These are phyloP conservation scores for Tricholoma sp. DNA, from an alignment of 768 basidiomycete genomes.

Conservation along the genomic window DNA sequence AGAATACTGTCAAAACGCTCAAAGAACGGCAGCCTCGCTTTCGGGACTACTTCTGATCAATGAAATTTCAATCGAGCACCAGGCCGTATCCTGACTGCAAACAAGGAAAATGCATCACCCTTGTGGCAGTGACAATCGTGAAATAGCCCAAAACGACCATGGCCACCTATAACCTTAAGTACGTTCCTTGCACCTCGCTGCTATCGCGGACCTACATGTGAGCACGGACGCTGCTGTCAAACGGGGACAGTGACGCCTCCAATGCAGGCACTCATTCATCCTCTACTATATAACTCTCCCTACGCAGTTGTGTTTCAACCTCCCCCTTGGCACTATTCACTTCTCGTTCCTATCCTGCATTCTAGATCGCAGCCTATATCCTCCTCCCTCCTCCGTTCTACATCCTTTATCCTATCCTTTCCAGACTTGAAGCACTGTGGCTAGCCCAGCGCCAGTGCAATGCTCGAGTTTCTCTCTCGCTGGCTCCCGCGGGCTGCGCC, in stretches of 20 bases:
- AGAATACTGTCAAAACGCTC: background rate
- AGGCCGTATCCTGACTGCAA: background rate
- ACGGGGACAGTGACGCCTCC: background rate
- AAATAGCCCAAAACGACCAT: background rate
- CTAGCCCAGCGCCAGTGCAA: slow-evolving; percentile 4
- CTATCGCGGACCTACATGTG: slow-evolving; percentile 15
- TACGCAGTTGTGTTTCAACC: slow-evolving; percentile 8
- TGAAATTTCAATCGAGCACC: background rate
- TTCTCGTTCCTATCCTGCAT: background rate
- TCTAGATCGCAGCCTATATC: background rate
- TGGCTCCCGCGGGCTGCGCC: slow-evolving; percentile 16
- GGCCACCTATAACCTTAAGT: background rate
- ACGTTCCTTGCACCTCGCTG: slow-evolving; percentile 9
- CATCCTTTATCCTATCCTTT: background rate
- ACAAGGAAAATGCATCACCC: background rate
- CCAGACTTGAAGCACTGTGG: background rate
- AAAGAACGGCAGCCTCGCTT: background rate
- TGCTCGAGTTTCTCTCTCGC: slow-evolving; percentile 25
- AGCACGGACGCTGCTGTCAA: background rate
- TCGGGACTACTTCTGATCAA: background rate
- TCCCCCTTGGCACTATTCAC: slow-evolving; percentile 10
- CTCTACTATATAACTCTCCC: slow-evolving; percentile 12
- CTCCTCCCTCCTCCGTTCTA: background rate
- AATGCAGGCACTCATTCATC: background rate
- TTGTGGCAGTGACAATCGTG: background rate